Base-by-base conservation (phyloP, 2,329 filamentous ascomycete genomes). In the Xylaria sp. region DNA sequence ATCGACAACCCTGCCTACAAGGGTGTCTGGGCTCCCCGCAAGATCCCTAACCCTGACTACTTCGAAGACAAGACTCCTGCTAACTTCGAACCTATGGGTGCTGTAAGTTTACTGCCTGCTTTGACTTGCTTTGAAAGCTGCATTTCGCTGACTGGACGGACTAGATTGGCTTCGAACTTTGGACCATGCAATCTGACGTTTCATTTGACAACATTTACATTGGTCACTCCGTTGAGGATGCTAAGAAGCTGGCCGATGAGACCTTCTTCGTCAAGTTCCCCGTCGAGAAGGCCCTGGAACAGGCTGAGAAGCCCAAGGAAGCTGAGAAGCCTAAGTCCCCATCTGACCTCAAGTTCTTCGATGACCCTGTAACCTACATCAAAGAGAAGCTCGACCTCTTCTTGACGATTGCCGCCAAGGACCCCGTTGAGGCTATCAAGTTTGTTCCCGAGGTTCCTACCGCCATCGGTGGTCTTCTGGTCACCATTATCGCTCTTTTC, bases 181-280 rank as follows among this genome's bases (percentile, higher is more conserved):
- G 96, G 96, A 98, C 96, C 78, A 99, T 99, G 96, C 95, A 98
- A 85, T 97, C 91, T 82, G 92, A 98, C 80, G 98, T 99, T 77
- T 91, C 98, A 78, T 98, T 99, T 78, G 93, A 98, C 90, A 99
- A 99, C 91, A 97, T 99, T 87, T 99, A 98, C 89, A 94, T 99
- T 81, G 96, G 96, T 72, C 96, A 99, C 90, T 98, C 95, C 23
- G 82, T 96, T 75, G 93, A 93, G 79, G 96, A 99, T 75, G 96
- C 96, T 71, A 90, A 92, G 82, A 92, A 94, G 85, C 87, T 99
- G 79, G 92, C 93, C 77, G 87, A 92, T 73, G 93, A 97, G 88
- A 93, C 93, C 64, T 99, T 94, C 82, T 91, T 93, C 79, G 84
- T 93, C 84, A 99, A 99, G 92, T 87, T 90, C 81, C 86, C 90